Evolutionary conservation across 768 basidiomycete species (phyloP).

Genomic region (Chiua virens): DNA sequence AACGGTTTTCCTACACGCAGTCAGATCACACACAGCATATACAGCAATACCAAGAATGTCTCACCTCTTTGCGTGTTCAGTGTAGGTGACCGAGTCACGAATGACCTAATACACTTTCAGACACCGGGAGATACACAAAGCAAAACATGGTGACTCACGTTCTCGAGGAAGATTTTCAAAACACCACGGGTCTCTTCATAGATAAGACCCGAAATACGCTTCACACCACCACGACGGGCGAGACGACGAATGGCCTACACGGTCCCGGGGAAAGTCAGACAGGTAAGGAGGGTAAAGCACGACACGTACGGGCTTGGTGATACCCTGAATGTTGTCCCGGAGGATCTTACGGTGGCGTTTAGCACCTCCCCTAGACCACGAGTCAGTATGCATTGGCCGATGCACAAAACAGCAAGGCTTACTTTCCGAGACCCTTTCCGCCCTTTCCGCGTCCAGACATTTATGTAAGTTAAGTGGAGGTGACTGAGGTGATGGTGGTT

Average conservation of each 20-base stretch:
- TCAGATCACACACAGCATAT: conserved; percentile 3
- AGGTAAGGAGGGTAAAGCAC: conserved; percentile 16
- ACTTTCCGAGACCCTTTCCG: conserved; percentile 51
- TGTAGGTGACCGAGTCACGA: conserved; percentile 91
- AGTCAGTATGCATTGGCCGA: conserved; percentile 4
- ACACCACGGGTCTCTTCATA: conserved; percentile 94
- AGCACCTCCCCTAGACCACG: conserved; percentile 37
- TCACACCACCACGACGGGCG: conserved; percentile 90
- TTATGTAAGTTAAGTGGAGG: conserved; percentile 12
- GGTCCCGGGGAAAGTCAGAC: conserved; percentile 49
- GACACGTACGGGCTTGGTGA: conserved; percentile 46
- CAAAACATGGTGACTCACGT: conserved; percentile 47
- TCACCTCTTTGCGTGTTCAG: conserved; percentile 83
- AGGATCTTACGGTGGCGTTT: conserved; percentile 50
- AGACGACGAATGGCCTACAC: conserved; percentile 76
- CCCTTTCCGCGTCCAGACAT: conserved; percentile 54
- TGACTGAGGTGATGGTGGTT: conserved; percentile 27
- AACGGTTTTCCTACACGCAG: conserved; percentile 62
- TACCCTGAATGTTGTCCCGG: conserved; percentile 51
- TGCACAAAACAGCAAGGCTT: not conserved
- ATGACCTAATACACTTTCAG: conserved; percentile 58
- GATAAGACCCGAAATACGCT: conserved; percentile 86
- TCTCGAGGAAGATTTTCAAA: conserved; percentile 87
- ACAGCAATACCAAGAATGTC: not conserved
- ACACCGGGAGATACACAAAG: conserved; percentile 7